phyloP scores from a whole-genome alignment of 2,329 filamentous ascomycete species.

The Coniella vitis region DNA sequence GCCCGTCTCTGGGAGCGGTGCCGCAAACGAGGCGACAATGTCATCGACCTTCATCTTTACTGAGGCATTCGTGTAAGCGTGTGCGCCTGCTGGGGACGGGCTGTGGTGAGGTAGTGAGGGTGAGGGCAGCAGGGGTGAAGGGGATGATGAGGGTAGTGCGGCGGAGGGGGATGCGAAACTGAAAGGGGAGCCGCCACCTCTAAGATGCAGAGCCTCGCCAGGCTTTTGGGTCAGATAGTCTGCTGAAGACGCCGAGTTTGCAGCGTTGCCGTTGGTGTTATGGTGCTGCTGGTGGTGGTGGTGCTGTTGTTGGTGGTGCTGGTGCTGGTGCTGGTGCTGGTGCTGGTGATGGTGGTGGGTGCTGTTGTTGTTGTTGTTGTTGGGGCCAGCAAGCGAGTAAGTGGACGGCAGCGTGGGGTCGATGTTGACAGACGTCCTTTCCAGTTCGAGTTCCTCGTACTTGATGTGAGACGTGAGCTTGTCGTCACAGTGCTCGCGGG shows the following conservation, averaged over 20 bases:
- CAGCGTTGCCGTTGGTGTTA: too few relatives aligned
- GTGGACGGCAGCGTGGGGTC: constrained; percentile 22
- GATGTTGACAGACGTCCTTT: constrained; percentile 29
- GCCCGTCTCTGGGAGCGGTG: constrained; percentile 48
- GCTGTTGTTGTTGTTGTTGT: constrained; percentile 4
- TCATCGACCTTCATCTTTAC: constrained; percentile 67
- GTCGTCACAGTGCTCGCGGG: constrained; percentile 8
- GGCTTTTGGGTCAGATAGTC: constrained; percentile 17
- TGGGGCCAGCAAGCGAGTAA: background rate
- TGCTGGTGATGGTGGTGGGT: too few relatives aligned
- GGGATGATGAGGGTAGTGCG: constrained; percentile 23
- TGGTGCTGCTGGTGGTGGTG: too few relatives aligned
- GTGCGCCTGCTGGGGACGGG: constrained; percentile 15
- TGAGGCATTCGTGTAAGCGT: constrained; percentile 39
- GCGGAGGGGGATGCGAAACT: constrained; percentile 22
- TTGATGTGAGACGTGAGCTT: constrained; percentile 17
- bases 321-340: too few relatives aligned
- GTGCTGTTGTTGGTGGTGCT: too few relatives aligned
- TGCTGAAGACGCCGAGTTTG: background rate
- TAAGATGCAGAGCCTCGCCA: constrained; percentile 37
- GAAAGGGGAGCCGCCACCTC: constrained; percentile 43
- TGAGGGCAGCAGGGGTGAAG: constrained; percentile 20
- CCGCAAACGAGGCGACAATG: constrained; percentile 57
- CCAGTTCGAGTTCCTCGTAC: constrained; percentile 28
- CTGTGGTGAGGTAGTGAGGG: constrained; percentile 23